Evolutionary conservation across 2,329 filamentous ascomycete genomes (phyloP).

Genomic region (Blastomyces parvus): DNA sequence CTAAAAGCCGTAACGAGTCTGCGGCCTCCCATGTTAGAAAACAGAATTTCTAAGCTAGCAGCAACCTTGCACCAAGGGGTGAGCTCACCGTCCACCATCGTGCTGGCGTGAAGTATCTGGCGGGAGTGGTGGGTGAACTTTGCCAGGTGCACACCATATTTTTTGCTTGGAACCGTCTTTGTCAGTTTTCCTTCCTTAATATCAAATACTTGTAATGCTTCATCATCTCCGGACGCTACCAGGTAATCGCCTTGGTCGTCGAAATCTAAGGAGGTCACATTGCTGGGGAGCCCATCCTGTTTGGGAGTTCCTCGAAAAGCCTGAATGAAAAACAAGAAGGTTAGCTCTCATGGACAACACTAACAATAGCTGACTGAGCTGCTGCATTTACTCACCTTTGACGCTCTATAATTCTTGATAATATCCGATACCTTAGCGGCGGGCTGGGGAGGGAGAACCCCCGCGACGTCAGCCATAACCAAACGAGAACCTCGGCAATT

Average conservation of each 20-base stretch:
- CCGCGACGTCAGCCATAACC: conserved; percentile 19
- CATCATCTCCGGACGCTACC: conserved; percentile 85
- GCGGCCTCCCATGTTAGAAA: conserved; percentile 34
- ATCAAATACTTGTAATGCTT: conserved; percentile 92
- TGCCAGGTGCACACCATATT: conserved; percentile 90
- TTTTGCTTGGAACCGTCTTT: conserved; percentile 86
- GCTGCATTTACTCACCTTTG: conserved; percentile 50
- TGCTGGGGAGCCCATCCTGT: conserved; percentile 36
- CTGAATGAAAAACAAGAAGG: conserved; percentile 14
- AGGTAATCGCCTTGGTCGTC: conserved; percentile 89
- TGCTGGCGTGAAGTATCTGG: conserved; percentile 90
- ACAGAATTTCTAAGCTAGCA: neutral
- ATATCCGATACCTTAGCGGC: conserved; percentile 60
- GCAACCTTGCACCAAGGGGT: neutral
- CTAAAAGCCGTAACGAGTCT: conserved; percentile 71
- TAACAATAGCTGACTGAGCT: neutral
- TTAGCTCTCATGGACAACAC: neutral
- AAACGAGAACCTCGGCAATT: neutral
- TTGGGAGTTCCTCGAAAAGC: conserved; percentile 28
- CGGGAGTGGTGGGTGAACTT: conserved; percentile 88
- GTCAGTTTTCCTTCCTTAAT: conserved; percentile 81
- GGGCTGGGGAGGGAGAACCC: conserved; percentile 20
- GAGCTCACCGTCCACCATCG: conserved; percentile 71
- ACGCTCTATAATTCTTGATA: conserved; percentile 66
- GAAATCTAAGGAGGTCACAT: conserved; percentile 87